Evolutionary conservation across 106 monocot species (phyloP).

Genomic region (Acanthochlamys bracteata): DNA sequence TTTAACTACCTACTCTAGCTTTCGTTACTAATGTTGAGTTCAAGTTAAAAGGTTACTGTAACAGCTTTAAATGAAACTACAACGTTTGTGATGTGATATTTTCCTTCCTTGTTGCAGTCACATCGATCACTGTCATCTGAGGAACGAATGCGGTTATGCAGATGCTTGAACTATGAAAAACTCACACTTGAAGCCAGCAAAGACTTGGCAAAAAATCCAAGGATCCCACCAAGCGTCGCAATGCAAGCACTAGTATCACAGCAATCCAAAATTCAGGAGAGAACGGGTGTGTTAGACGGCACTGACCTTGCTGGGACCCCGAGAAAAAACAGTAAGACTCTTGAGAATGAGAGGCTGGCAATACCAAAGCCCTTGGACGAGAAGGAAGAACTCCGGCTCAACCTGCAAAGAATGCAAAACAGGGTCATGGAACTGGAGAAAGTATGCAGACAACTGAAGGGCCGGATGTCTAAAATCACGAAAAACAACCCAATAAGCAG

Average conservation of each 20-base stretch:
- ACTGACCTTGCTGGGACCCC: constrained; percentile 14
- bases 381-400: constrained; percentile 47
- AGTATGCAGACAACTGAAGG: constrained; percentile 66
- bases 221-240: constrained; percentile 65
- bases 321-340: neutral
- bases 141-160: constrained; percentile 59
- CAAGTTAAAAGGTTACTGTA: too few species aligned
- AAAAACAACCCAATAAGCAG: constrained; percentile 26
- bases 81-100: neutral
- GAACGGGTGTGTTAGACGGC: neutral
- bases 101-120: constrained; percentile 33
- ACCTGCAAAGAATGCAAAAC: constrained; percentile 64
- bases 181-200: constrained; percentile 76
- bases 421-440: constrained; percentile 78
- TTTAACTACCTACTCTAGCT: too few species aligned
- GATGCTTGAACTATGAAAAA: constrained; percentile 85
- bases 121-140: constrained; percentile 49
- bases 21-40: too few species aligned
- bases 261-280: constrained; percentile 30
- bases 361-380: constrained; percentile 9
- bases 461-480: constrained; percentile 65
- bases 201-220: constrained; percentile 80
- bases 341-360: neutral
- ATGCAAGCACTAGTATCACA: constrained; percentile 73
- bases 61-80: too few species aligned